Evolutionary conservation across 2,329 filamentous ascomycete genomes (phyloP).

Genomic region (Colletotrichum sojae): DNA sequence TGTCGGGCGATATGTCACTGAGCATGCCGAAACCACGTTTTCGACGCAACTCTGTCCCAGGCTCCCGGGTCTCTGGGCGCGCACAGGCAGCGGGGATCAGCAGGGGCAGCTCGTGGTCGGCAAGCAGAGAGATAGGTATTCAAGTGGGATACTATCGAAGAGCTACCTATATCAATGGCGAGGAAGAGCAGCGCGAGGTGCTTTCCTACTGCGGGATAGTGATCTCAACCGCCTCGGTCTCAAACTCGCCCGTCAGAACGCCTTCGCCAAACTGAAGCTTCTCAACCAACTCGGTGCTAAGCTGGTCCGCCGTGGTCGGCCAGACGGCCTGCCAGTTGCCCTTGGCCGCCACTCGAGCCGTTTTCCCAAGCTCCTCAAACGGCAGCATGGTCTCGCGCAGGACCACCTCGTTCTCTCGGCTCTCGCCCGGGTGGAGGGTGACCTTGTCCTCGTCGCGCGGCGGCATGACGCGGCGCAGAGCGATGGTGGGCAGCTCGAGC

Average conservation of each 20-base stretch:
- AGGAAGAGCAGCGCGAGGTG: background rate
- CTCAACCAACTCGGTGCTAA: constrained; percentile 34
- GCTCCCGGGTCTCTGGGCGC: background rate
- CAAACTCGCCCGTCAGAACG: constrained; percentile 37
- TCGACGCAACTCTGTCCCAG: background rate
- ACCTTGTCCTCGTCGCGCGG: constrained; percentile 55
- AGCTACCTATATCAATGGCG: background rate
- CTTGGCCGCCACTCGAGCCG: constrained; percentile 51
- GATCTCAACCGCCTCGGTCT: constrained; percentile 34
- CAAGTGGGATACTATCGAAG: too few species aligned
- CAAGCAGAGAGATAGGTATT: background rate
- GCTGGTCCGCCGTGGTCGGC: constrained; percentile 43
- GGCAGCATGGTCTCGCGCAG: constrained; percentile 55
- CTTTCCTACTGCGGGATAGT: constrained; percentile 10
- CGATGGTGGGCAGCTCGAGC: constrained; percentile 54
- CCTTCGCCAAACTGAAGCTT: constrained; percentile 39
- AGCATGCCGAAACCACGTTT: constrained; percentile 8
- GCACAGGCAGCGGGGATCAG: background rate
- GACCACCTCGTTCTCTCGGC: constrained; percentile 51
- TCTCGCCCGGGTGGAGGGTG: constrained; percentile 55
- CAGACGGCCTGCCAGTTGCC: constrained; percentile 58
- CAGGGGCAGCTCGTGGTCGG: background rate
- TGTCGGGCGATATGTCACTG: background rate
- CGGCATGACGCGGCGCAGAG: constrained; percentile 58
- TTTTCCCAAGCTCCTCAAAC: constrained; percentile 50